These are phyloP conservation scores for Metschnikowia drakensbergensis DNA, from an alignment of 805 yeast species.

Conservation along the genomic window DNA sequence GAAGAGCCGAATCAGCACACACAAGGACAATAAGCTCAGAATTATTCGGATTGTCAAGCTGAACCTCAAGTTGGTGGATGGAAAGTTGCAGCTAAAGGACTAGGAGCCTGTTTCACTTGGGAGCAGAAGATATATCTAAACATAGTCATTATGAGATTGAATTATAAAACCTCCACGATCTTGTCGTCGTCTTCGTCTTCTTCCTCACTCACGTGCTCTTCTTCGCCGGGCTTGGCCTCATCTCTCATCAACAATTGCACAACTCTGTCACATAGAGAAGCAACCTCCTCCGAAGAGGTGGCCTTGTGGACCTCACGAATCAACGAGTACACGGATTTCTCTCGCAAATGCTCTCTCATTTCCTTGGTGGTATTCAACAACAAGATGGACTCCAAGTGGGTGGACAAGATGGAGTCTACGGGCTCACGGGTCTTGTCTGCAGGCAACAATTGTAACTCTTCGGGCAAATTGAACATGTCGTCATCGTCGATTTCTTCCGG, in stretches of 20 bases:
- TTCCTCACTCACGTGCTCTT: constrained; percentile 36
- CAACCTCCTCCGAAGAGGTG: constrained; percentile 39
- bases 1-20: constrained; percentile 58
- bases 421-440: constrained; percentile 78
- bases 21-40: constrained; percentile 59
- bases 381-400: constrained; percentile 76
- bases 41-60: constrained; percentile 56
- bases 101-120: not conserved
- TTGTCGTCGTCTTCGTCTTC: constrained; percentile 49
- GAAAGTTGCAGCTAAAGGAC: constrained; percentile 40
- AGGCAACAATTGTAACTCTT: constrained; percentile 75
- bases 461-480: constrained; percentile 84
- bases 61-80: constrained; percentile 52
- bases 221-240: constrained; percentile 47
- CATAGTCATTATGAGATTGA: not conserved
- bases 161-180: constrained; percentile 49
- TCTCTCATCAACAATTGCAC: constrained; percentile 94
- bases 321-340: constrained; percentile 79
- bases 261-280: constrained; percentile 72
- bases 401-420: constrained; percentile 54
- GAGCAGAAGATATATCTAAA: not conserved
- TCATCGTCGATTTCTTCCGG: constrained; percentile 77
- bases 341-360: constrained; percentile 73
- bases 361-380: constrained; percentile 71
- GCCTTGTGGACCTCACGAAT: constrained; percentile 80